Percentiles rank a stretch among this genome's conserved stretches.
Conservation (phyloP, 2,329 filamentous ascomycete genomes). For the Penicillium sp. region DNA sequence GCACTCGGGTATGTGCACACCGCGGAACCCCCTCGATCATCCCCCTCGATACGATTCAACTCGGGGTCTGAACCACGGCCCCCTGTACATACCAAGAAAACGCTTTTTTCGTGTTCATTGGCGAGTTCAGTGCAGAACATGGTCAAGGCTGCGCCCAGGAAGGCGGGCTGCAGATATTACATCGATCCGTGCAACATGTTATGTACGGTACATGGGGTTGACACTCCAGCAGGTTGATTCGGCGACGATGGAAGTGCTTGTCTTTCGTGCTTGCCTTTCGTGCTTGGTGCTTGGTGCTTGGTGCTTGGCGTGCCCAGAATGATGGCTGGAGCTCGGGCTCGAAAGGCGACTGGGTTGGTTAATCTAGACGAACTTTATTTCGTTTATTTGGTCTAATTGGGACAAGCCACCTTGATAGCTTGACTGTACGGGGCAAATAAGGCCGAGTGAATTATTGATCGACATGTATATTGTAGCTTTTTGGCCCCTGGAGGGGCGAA, state of each 20-base stretch:
- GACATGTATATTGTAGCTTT: background rate
- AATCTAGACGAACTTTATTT: background rate
- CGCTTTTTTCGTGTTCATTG: background rate
- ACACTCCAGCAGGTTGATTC: conserved; percentile 4
- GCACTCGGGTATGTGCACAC: background rate
- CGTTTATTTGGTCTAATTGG: background rate
- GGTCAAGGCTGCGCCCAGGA: background rate
- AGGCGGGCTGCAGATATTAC: background rate
- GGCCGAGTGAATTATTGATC: background rate
- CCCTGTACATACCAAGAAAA: background rate
- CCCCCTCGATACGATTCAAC: background rate
- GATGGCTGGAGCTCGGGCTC: background rate
- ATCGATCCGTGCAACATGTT: background rate
- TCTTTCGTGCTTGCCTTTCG: background rate
- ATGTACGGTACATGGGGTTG: conserved; percentile 11
- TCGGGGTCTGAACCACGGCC: conserved; percentile 1
- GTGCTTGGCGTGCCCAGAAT: background rate
- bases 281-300: background rate
- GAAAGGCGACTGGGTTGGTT: background rate
- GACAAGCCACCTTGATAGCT: background rate
- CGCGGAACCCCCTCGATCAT: background rate
- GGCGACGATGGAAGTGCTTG: background rate
- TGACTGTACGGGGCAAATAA: background rate
- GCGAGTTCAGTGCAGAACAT: background rate
- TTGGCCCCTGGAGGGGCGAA: background rate